These are phyloP conservation scores for Mrakia blollopis DNA, from an alignment of 768 basidiomycete genomes.

Conservation along the genomic window DNA sequence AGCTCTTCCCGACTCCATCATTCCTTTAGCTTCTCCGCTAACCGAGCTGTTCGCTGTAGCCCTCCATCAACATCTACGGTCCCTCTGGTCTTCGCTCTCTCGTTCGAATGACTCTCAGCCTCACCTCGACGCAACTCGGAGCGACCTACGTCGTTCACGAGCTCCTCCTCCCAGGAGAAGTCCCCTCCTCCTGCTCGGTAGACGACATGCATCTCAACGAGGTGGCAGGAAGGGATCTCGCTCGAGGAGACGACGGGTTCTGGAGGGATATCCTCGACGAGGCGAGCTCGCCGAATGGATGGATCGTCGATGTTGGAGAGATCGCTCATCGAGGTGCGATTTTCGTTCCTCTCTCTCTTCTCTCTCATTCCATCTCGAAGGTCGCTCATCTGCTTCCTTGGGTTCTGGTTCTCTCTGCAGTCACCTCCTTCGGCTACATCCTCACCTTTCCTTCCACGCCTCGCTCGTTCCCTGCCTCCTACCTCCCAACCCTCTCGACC, in stretches of 20 bases:
- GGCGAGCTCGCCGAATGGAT: constrained; percentile 41
- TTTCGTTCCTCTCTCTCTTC: neutral
- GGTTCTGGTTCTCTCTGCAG: constrained; percentile 48
- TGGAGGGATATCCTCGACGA: constrained; percentile 57
- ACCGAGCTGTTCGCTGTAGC: constrained; percentile 40
- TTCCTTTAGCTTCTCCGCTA: constrained; percentile 2
- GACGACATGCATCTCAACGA: constrained; percentile 62
- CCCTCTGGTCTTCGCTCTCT: constrained; percentile 72
- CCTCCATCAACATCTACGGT: constrained; percentile 67
- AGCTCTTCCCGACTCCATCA: neutral
- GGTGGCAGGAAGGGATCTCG: constrained; percentile 58
- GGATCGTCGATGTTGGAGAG: constrained; percentile 67
- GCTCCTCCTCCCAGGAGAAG: constrained; percentile 58
- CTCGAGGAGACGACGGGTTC: constrained; percentile 52
- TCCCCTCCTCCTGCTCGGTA: constrained; percentile 45
- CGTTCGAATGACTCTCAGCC: constrained; percentile 62
- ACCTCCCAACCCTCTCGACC: constrained; percentile 52
- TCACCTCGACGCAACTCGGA: constrained; percentile 60
- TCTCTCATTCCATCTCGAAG: no score
- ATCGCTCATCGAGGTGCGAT: constrained; percentile 67
- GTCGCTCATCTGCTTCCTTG: neutral
- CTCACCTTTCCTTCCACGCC: constrained; percentile 62
- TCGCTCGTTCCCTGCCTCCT: constrained; percentile 48
- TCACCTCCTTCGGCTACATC: constrained; percentile 73
- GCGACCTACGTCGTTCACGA: constrained; percentile 74